Evolutionary conservation across 805 yeast species (phyloP).

Genomic region (Wickerhamiella musiphila): DNA sequence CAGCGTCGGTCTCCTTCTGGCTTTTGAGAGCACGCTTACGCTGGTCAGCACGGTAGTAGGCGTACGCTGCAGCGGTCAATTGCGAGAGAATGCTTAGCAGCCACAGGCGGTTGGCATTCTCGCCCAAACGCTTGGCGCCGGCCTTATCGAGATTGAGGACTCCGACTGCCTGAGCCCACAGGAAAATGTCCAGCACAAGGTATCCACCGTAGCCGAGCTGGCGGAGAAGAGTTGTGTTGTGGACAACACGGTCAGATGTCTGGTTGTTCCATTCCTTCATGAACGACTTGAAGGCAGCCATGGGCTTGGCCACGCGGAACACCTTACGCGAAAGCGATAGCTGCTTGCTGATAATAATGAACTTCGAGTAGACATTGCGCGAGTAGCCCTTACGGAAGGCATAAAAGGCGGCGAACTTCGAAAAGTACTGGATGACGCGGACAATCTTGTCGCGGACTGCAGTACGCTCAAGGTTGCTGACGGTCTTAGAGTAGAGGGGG

Average conservation of each 20-base stretch:
- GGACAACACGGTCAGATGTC: conserved; percentile 40
- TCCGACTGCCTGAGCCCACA: conserved; percentile 18
- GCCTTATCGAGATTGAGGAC: conserved; percentile 21
- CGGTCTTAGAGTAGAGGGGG: conserved; percentile 12
- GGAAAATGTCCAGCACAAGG: conserved; percentile 21
- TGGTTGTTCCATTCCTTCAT: conserved; percentile 51
- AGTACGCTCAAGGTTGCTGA: conserved; percentile 13
- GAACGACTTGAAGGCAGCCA: conserved; percentile 50
- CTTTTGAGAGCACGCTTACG: conserved; percentile 17
- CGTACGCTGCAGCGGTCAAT: conserved; percentile 39
- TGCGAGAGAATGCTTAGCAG: conserved; percentile 50
- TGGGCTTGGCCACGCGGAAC: conserved; percentile 67
- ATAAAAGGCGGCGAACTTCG: conserved; percentile 53
- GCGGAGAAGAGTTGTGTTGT: conserved; percentile 25
- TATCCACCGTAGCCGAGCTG: conserved; percentile 22
- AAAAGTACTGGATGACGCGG: conserved; percentile 64
- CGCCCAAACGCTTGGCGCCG: conserved; percentile 9
- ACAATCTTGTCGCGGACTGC: conserved; percentile 69
- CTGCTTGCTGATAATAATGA: conserved; percentile 41
- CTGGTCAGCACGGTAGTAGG: conserved; percentile 28
- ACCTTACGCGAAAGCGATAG: conserved; percentile 65
- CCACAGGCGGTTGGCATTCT: conserved; percentile 38
- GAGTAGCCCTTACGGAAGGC: conserved; percentile 39
- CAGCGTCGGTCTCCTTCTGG: conserved; percentile 19
- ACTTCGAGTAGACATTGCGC: conserved; percentile 28